Evolutionary conservation across 2,329 filamentous ascomycete genomes (phyloP), one percentile per base, ranked within the genome.

Genomic region (Claviceps pusilla): DNA sequence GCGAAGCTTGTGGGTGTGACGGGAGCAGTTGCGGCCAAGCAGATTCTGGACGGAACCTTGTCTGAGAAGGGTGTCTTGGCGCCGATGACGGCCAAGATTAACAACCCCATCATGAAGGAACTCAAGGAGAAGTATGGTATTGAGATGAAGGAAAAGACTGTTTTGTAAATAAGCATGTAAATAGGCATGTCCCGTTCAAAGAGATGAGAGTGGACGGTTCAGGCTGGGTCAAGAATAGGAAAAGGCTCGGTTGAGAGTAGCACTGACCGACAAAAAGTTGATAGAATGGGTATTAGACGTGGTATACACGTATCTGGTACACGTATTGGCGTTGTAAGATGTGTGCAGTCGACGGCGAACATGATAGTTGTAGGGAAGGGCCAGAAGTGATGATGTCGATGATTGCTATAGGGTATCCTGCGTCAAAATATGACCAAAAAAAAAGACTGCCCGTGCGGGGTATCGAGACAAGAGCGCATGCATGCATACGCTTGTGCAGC

Each of bases 1-100:
- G 87, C 87, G 48, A 86, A 83, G 69, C 71, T 89, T 47, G 88
- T 94, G 54, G 87, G 87, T 65, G 76, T 89, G 4, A 86, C 86
- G 5, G 73, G 71, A 56, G 71, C 66, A 51, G 70, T 72, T 29
- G 88, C 88, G 48, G 86, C 89, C 57, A 78, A 87, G 76, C 80
- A 85, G 73, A 84, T 93, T 29, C 77, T 91, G 43, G 76, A 89
- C 67, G 86, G 86, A 19, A 86, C 81, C 3, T 81, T 90, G 57
- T 77, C 73, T 49, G 77, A 87, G 68, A 85, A 80, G 73, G 86
- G 85, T 67, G 75, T 93, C 52, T 70, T 94, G 57, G 89, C 87
- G 31, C 87, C 87, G 16, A 86, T 91, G 78, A 82, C 73, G 62
- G 75, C 77, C 57, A 80, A 84, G 64, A 80, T 91, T 65, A 84